phyloP scores from a whole-genome alignment of 352 stramenopile species.

The Pythium folliculosum region DNA sequence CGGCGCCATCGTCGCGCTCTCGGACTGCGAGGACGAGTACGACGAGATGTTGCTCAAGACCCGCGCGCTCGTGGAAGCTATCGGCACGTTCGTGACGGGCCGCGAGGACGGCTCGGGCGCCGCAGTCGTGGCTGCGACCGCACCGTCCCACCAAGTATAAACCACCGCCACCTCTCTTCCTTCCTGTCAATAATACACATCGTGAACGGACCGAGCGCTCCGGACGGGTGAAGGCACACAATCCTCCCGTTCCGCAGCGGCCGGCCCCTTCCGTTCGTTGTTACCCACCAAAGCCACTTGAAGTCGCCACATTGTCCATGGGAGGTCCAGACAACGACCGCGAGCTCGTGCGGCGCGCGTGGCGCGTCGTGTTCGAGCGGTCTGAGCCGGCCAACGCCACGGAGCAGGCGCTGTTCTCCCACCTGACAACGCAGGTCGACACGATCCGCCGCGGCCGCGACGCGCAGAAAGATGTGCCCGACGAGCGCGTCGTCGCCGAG shows the following conservation, averaged over 20 bases:
- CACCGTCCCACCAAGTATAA: slow-evolving; percentile 10
- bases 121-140: slow-evolving; percentile 25
- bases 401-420: slow-evolving; percentile 16
- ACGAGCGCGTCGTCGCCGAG: slow-evolving; percentile 16
- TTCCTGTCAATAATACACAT: slow-evolving; percentile 9
- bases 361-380: slow-evolving; percentile 15
- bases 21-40: slow-evolving; percentile 92
- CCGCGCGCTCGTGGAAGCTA: slow-evolving; percentile 55
- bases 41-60: slow-evolving; percentile 94
- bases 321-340: neutral
- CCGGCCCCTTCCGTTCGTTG: neutral
- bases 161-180: slow-evolving; percentile 4
- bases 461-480: neutral
- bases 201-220: slow-evolving; percentile 1
- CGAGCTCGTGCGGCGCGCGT: slow-evolving; percentile 23
- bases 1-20: slow-evolving; percentile 95
- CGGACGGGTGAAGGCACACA: neutral
- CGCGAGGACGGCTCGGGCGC: slow-evolving; percentile 40
- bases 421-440: slow-evolving; percentile 1
- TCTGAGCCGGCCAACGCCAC: neutral
- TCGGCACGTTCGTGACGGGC: slow-evolving; percentile 61
- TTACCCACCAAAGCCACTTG: too few relatives aligned
- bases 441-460: neutral
- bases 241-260: neutral
- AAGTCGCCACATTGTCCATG: too few relatives aligned